Base-by-base conservation (phyloP, 2,329 filamentous ascomycete species). In the Hymenoscyphus scutula region DNA sequence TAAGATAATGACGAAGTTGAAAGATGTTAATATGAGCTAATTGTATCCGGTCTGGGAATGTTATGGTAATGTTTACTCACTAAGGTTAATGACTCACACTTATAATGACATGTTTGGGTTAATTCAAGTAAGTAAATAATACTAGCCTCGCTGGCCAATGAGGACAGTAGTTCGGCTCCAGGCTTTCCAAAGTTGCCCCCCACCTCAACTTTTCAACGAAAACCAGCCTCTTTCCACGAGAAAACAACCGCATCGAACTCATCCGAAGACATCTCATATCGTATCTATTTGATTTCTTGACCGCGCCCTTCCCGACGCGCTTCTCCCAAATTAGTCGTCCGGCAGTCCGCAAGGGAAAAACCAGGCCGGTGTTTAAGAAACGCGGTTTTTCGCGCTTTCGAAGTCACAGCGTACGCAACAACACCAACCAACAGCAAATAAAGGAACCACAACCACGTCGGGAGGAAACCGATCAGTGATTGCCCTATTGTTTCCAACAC, bases 381-480 rank as follows among this genome's bases (percentile, higher is more conserved):
- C 53, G 62, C 62, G 59, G 27, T 53, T n/a, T n/a, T n/a, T n/a
- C 53, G 53, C 62, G 62, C 62, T 62, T 54, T 54, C 53, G 53
- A 54, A 30, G 15, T 57, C 58, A 60, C n/a, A 62, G 59, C 62
- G 59, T n/a, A 45, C 62, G 59, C 32, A 34, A 62, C 59, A n/a
- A 57, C 63, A 60, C 37, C 56, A 27, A 32, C 54, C 54, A 23
- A 29, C 23, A 30, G 38, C 66, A 68, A 65, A 65, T 65, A 66
- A 57, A 57, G 32, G 59, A 58, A 55, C 61, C 17, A 57, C 53
- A 48, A 59, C 60, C 45, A 61, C 37, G 53, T 48, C 58, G 61
- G 25, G 61, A 53, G 38, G 62, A 51, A 62, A 59, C 51, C 41
- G 27, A n/a, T 15, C 29, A 37, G 59, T 59, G 62, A 64, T 66